These are phyloP conservation scores for Microbotryum intermedium DNA, from an alignment of 1,284 basidiomycete species.

Conservation along the genomic window DNA sequence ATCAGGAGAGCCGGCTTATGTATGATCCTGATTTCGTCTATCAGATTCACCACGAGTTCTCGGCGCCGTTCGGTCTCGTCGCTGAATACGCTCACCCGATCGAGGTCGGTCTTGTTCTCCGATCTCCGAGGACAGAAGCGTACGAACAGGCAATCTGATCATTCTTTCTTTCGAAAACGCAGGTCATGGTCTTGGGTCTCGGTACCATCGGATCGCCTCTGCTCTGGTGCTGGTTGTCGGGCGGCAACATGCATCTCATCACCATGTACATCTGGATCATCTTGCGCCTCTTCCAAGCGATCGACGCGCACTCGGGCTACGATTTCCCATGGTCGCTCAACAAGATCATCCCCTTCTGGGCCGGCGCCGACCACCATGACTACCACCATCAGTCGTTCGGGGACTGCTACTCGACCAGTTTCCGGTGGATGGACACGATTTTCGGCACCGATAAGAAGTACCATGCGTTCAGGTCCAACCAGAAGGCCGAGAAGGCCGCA, in stretches of 20 bases:
- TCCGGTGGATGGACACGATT: conserved; percentile 29
- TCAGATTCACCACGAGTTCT: conserved; percentile 79
- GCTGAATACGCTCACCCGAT: conserved; percentile 68
- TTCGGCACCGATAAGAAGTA: conserved; percentile 35
- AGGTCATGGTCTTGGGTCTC: conserved; percentile 6
- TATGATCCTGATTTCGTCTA: too few species aligned
- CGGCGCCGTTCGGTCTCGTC: conserved; percentile 91
- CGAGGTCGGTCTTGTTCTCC: conserved; percentile 40
- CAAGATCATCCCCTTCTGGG: conserved; percentile 93
- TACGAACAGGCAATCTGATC: background rate
- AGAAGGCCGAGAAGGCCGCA: conserved; percentile 16
- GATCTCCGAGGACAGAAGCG: conserved; percentile 43
- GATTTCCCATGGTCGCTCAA: conserved; percentile 97
- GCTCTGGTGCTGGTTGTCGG: conserved; percentile 61
- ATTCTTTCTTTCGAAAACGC: background rate
- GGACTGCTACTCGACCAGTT: conserved; percentile 34
- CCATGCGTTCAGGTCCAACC: conserved; percentile 27
- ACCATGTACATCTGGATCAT: conserved; percentile 83
- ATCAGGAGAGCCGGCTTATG: too few species aligned
- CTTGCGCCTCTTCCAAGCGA: conserved; percentile 90
- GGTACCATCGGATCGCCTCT: conserved; percentile 52
- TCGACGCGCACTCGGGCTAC: conserved; percentile 90
- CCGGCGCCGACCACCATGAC: conserved; percentile 78
- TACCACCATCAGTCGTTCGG: conserved; percentile 34
- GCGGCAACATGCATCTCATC: conserved; percentile 70